A percentile compares a stretch with the other conserved stretches of the same genome.
phyloP scores from a whole-genome alignment of 441 rosid genomes.

The Monsonia emarginata region DNA sequence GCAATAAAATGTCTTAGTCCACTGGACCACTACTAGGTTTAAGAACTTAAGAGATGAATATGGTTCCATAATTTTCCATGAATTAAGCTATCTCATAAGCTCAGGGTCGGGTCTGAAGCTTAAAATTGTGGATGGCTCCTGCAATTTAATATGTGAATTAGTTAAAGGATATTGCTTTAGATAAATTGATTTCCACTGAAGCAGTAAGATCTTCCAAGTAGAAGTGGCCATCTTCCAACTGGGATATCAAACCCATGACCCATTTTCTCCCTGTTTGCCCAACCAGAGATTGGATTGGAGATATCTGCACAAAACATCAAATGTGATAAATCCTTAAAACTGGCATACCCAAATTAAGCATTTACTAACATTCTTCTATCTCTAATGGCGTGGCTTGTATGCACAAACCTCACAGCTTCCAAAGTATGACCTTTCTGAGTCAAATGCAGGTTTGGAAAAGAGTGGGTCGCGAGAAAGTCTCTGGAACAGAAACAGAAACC shows the following conservation, averaged over 20 bases:
- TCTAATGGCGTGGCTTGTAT: background rate
- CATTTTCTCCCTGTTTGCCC: slow-evolving; percentile 70
- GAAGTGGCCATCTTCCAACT: slow-evolving; percentile 95
- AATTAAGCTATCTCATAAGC: background rate
- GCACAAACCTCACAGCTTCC: slow-evolving; percentile 63
- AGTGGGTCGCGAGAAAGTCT: slow-evolving; percentile 73
- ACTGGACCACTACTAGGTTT: background rate
- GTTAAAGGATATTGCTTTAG: slow-evolving; percentile 86
- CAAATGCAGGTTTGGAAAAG: slow-evolving; percentile 68
- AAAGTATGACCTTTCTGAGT: slow-evolving; percentile 41
- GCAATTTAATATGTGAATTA: background rate
- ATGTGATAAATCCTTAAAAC: background rate
- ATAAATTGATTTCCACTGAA: slow-evolving; percentile 72
- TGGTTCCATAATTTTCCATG: background rate
- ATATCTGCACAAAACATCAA: slow-evolving; percentile 40
- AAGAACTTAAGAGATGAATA: background rate
- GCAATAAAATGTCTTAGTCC: background rate
- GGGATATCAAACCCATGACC: slow-evolving; percentile 97
- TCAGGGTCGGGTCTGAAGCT: background rate
- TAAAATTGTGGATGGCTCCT: background rate
- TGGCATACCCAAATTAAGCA: background rate
- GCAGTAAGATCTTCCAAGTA: slow-evolving; percentile 84
- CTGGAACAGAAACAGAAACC: slow-evolving; percentile 63
- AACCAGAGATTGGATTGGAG: slow-evolving; percentile 69
- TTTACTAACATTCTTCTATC: background rate